Evolutionary conservation across 208 protist genomes (phyloP).

Genomic region (Trypanosoma boissoni): DNA sequence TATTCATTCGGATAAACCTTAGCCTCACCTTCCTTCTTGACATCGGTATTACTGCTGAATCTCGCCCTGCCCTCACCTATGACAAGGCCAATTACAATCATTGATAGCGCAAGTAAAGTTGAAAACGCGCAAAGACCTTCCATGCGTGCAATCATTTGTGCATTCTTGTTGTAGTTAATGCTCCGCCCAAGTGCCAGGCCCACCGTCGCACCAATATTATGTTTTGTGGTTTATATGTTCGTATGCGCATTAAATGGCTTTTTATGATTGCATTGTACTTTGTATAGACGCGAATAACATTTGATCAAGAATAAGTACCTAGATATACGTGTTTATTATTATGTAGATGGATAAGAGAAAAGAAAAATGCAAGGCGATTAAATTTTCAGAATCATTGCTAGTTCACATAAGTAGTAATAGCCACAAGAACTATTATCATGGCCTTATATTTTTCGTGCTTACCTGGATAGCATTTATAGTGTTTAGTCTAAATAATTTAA

Average conservation of each 20-base stretch:
- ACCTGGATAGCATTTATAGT: background rate
- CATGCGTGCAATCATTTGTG: conserved; percentile 53
- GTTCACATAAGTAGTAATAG: too few species aligned
- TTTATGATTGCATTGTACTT: conserved; percentile 53
- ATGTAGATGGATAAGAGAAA: too few species aligned
- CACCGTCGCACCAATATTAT: conserved; percentile 70
- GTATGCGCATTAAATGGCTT: conserved; percentile 61
- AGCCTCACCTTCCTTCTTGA: conserved; percentile 21
- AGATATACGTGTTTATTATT: too few species aligned
- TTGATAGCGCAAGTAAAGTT: conserved; percentile 46
- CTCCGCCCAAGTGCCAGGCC: conserved; percentile 60
- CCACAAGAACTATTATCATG: too few species aligned
- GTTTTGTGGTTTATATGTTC: conserved; percentile 82
- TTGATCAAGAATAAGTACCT: too few species aligned
- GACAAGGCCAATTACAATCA: conserved; percentile 47
- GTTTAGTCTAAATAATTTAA: background rate
- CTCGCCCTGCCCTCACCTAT: conserved; percentile 15
- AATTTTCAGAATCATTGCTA: too few species aligned
- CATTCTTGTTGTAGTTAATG: conserved; percentile 34
- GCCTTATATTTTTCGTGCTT: conserved; percentile 71
- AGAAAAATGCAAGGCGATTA: too few species aligned
- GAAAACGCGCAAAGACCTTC: conserved; percentile 66
- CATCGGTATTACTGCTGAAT: conserved; percentile 11
- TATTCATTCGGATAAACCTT: conserved; percentile 47
- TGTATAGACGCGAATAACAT: too few species aligned